These are phyloP conservation scores for Pyracantha coccinea DNA, from an alignment of 331 rosid genomes.

Conservation along the genomic window DNA sequence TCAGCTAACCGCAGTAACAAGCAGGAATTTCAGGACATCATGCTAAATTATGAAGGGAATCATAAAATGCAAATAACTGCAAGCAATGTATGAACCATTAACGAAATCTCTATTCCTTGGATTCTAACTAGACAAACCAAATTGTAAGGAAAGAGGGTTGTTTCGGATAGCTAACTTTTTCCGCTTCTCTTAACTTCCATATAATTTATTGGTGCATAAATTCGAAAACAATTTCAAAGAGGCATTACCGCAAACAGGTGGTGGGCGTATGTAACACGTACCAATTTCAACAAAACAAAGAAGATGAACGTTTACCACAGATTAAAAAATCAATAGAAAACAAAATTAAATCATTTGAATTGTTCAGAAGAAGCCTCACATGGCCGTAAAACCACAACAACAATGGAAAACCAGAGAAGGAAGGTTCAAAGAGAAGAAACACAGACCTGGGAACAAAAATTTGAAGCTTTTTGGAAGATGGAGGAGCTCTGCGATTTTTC, in stretches of 20 bases:
- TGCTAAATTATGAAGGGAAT: neutral
- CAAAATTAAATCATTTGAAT: neutral
- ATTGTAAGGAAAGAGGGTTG: neutral
- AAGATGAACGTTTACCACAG: neutral
- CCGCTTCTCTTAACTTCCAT: neutral
- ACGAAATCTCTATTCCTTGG: neutral
- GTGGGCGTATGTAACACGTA: conserved; percentile 2
- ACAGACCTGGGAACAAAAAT: neutral
- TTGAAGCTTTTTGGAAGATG: neutral
- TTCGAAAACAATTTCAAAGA: neutral
- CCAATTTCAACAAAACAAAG: neutral
- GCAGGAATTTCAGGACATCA: neutral
- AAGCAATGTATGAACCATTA: neutral
- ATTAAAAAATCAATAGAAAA: neutral
- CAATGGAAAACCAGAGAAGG: neutral
- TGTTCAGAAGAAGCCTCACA: neutral
- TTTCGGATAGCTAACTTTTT: neutral
- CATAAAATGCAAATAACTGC: neutral
- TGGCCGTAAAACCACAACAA: neutral
- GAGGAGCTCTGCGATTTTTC: neutral
- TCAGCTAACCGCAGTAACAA: conserved; percentile 27
- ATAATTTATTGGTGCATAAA: too few relatives aligned
- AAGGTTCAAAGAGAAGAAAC: neutral
- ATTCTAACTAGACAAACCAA: neutral
- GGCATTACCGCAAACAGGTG: conserved; percentile 19